Evolutionary conservation across 2,329 filamentous ascomycete species (phyloP).

Genomic region (Trichophyton schoenleinii): DNA sequence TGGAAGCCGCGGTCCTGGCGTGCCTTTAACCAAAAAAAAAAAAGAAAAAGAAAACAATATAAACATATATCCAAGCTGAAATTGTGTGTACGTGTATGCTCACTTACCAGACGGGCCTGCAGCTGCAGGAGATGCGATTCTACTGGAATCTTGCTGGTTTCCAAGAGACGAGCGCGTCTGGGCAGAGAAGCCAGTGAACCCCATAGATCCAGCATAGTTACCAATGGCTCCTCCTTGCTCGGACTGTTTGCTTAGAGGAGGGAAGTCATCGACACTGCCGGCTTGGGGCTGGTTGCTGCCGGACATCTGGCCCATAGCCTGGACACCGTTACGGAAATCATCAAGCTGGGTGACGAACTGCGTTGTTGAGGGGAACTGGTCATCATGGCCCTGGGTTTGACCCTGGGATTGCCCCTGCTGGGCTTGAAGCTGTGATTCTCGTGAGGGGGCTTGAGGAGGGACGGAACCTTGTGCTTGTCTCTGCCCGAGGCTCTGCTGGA

Average conservation of each 20-base stretch:
- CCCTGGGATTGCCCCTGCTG: slow-evolving; percentile 32
- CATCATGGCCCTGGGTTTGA: slow-evolving; percentile 37
- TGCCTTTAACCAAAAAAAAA: slow-evolving; percentile 16
- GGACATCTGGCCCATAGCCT: slow-evolving; percentile 41
- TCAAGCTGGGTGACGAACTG: slow-evolving; percentile 42
- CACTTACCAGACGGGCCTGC: slow-evolving; percentile 19
- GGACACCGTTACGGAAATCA: slow-evolving; percentile 46
- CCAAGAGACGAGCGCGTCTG: slow-evolving; percentile 23
- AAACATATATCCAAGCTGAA: neutral
- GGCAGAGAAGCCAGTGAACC: slow-evolving; percentile 28
- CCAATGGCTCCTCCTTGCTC: slow-evolving; percentile 36
- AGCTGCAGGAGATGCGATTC: slow-evolving; percentile 26
- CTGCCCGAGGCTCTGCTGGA: slow-evolving; percentile 43
- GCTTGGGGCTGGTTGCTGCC: slow-evolving; percentile 41
- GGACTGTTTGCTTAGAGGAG: slow-evolving; percentile 42
- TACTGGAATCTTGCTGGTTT: slow-evolving; percentile 21
- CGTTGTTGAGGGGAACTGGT: slow-evolving; percentile 34
- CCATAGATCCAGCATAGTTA: slow-evolving; percentile 28
- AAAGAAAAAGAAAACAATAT: neutral
- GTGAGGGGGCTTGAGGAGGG: slow-evolving; percentile 30
- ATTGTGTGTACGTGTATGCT: neutral
- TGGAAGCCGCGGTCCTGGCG: slow-evolving; percentile 31
- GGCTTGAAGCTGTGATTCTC: slow-evolving; percentile 30
- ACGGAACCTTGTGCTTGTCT: slow-evolving; percentile 34
- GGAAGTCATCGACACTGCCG: slow-evolving; percentile 48